phyloP scores from a whole-genome alignment of 2,329 filamentous ascomycete genomes.

The Leptoxyphium fumago region DNA sequence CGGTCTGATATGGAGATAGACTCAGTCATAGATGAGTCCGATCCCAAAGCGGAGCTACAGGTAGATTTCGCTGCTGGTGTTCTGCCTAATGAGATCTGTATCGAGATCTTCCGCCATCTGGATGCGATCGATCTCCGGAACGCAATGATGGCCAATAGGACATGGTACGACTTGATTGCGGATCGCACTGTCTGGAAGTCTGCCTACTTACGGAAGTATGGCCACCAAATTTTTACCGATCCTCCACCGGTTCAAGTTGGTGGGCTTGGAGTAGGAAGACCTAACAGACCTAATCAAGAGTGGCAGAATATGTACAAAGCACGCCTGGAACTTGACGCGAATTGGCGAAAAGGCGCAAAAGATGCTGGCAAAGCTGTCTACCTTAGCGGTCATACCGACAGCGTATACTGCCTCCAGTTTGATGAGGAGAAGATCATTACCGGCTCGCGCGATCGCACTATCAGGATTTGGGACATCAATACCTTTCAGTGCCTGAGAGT shows the following conservation, averaged over 20 bases:
- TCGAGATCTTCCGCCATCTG: conserved; percentile 44
- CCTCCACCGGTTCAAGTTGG: conserved; percentile 33
- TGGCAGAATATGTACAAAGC: conserved; percentile 79
- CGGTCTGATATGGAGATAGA: conserved; percentile 19
- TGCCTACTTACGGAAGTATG: conserved; percentile 44
- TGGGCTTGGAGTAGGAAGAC: conserved; percentile 36
- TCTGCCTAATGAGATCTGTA: conserved; percentile 31
- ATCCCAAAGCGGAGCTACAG: neutral
- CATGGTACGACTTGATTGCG: conserved; percentile 41
- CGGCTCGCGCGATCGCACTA: conserved; percentile 86
- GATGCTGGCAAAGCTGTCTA: conserved; percentile 65
- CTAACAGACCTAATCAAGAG: conserved; percentile 46
- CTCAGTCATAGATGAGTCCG: conserved; percentile 8
- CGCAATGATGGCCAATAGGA: conserved; percentile 40
- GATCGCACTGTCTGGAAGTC: conserved; percentile 47
- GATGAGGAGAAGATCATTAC: conserved; percentile 98
- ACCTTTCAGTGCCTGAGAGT: conserved; percentile 74
- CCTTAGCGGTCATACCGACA: conserved; percentile 84
- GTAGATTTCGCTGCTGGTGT: conserved; percentile 1
- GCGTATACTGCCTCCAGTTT: conserved; percentile 95
- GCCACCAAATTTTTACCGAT: conserved; percentile 29
- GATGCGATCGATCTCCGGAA: conserved; percentile 41
- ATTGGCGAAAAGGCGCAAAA: conserved; percentile 57
- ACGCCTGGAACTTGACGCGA: conserved; percentile 56
- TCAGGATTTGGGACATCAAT: conserved; percentile 89